Base-by-base conservation (phyloP, 2,329 filamentous ascomycete genomes). In the Arthrinium puccinioides region DNA sequence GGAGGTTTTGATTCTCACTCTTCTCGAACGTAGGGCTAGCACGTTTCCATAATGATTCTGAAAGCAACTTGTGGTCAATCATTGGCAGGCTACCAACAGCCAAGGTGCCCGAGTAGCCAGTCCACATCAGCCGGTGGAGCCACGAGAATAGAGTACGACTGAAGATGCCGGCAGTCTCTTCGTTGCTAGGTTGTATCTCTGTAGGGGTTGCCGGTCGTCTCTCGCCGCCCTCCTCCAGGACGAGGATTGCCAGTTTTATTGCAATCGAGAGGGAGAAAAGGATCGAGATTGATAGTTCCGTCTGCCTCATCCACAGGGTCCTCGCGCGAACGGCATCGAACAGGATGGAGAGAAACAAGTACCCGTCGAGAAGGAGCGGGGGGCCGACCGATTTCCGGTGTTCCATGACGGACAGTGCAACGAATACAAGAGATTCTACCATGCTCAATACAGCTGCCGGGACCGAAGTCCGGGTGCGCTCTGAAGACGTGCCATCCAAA, bases 131-230 rank as follows among this genome's bases (percentile, higher is more conserved):
- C 21, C 37, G 30, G 21, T 48, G 45, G 13, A 54, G 29, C 51
- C 51, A 54, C 38, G 41, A 43, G 24, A 52, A 53, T 2, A 52
- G 36, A 23, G 43, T 48, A 13, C 48, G 41, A 33, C 40, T 47
- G 28, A 52, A 50, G 20, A 50, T 26, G 5, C 51, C 48, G 27
- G 45, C 47, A 5, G 53, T 60, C 9, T 44, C 45, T 41, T 60
- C 56, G 7, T 43, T 44, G 14, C 47, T 39, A 24, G 27, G 36
- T 4, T 31, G 24, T 9, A 18, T 10, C 13, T 9, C 13, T 8
- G 26, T 32, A 5, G 36, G 21, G 6, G 28, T 20, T 2, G 36
- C 16, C 32, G 30, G 35, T 25, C 20, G 20, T 14, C 37, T 24
- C 20, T 42, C 39, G 15, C 32, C 25, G 13, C 21, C n/a, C 11